Percentiles rank a stretch among this genome's conserved stretches.
phyloP scores from a whole-genome alignment of 495 filamentous ascomycete genomes.

The Friedmanniomyces endolithicus region DNA sequence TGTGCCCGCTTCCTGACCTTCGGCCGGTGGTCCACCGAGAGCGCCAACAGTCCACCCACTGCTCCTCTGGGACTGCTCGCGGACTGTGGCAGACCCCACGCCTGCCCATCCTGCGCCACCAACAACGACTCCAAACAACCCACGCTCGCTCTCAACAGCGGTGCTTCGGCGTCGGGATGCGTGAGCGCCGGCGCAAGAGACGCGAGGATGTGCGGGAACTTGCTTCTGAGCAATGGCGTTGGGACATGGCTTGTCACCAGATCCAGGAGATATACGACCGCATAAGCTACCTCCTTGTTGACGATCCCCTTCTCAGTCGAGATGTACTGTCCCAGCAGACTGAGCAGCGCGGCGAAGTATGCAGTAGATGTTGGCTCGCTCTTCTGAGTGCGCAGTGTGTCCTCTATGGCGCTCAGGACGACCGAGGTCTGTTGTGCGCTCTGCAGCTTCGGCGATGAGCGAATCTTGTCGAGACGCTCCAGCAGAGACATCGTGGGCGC shows the following conservation, averaged over 20 bases:
- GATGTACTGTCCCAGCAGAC: conserved; percentile 66
- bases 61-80: conserved; percentile 81
- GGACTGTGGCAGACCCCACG: conserved; percentile 75
- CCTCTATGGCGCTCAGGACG: conserved; percentile 81
- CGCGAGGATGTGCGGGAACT: conserved; percentile 85
- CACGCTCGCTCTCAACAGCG: conserved; percentile 75
- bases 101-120: conserved; percentile 69
- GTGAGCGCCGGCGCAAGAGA: conserved; percentile 73
- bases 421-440: conserved; percentile 89
- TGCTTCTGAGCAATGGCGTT: conserved; percentile 70
- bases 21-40: conserved; percentile 77
- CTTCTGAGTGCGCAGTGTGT: conserved; percentile 77
- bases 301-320: conserved; percentile 47
- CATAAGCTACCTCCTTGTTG: conserved; percentile 74
- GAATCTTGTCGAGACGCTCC: conserved; percentile 90
- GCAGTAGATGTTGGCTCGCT: conserved; percentile 71
- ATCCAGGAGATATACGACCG: conserved; percentile 93
- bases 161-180: conserved; percentile 71
- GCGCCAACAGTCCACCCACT: conserved; percentile 68
- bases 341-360: conserved; percentile 93
- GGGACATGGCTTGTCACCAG: conserved; percentile 72
- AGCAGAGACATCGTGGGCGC: conserved; percentile 50
- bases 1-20: conserved; percentile 93
- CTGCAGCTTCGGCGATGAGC: conserved; percentile 78
- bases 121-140: conserved; percentile 83